Evolutionary conservation across 495 filamentous ascomycete genomes (phyloP).

Genomic region (Cercophora samala): DNA sequence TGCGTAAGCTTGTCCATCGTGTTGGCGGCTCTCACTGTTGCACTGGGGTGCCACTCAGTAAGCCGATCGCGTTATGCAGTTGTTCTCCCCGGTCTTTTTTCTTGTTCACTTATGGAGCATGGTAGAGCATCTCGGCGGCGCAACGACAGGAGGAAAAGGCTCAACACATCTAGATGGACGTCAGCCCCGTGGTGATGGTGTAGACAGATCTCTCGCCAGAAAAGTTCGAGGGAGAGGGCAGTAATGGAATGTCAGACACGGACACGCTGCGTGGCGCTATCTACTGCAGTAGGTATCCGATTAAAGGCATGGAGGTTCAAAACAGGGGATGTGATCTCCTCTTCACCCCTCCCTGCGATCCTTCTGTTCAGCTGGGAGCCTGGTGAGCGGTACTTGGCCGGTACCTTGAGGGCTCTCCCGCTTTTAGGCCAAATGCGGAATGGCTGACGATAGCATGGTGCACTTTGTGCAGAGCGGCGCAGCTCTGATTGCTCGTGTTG

Average conservation of each 20-base stretch:
- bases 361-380: constrained; percentile 3
- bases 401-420: neutral
- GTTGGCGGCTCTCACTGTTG: neutral
- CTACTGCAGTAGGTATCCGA: neutral
- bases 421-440: neutral
- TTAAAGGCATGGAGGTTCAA: neutral
- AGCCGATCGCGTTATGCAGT: neutral
- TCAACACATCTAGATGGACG: neutral
- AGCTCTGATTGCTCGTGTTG: neutral
- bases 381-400: neutral
- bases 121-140: neutral
- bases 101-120: no score
- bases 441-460: neutral
- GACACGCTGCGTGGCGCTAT: neutral
- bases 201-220: neutral
- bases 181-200: neutral
- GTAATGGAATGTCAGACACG: neutral
- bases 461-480: neutral
- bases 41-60: neutral
- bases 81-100: no score
- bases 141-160: no score
- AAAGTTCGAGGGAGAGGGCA: neutral
- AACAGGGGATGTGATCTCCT: neutral
- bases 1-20: neutral
- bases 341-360: constrained; percentile 1